Conservation (phyloP, 2,329 filamentous ascomycete species). For the Teratosphaeria zuluensis region DNA sequence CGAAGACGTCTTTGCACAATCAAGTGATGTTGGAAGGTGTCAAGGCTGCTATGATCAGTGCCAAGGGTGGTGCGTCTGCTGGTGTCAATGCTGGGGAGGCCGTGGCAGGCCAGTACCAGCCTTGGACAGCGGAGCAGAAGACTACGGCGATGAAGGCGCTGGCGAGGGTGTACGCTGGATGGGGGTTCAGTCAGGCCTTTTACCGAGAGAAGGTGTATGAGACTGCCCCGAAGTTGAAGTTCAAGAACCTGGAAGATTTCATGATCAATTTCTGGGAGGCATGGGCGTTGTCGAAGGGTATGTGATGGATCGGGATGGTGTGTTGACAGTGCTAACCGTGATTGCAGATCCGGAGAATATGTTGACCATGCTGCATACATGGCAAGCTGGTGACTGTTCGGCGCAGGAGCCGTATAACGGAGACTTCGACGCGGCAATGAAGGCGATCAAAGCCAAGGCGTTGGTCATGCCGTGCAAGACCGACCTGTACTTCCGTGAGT, state of each 20-base stretch:
- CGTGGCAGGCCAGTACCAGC: conserved; percentile 25
- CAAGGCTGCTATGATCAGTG: conserved; percentile 50
- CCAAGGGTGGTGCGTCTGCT: conserved; percentile 44
- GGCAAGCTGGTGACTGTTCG: conserved; percentile 65
- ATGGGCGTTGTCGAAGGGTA: conserved; percentile 59
- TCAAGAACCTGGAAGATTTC: conserved; percentile 61
- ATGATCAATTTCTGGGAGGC: conserved; percentile 66
- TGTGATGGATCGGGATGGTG: not conserved
- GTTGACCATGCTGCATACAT: conserved; percentile 65
- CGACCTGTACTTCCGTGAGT: conserved; percentile 67
- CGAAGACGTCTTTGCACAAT: conserved; percentile 57
- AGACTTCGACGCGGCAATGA: conserved; percentile 44
- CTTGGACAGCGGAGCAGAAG: conserved; percentile 40
- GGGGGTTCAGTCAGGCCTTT: conserved; percentile 71
- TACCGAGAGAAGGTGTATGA: conserved; percentile 64
- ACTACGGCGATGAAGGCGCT: conserved; percentile 58
- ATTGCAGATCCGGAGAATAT: conserved; percentile 60
- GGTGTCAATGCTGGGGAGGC: conserved; percentile 41
- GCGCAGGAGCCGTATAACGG: conserved; percentile 57
- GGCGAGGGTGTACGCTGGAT: conserved; percentile 60
- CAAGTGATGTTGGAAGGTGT: conserved; percentile 59
- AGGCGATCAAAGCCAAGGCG: conserved; percentile 60
- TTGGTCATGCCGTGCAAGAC: conserved; percentile 63
- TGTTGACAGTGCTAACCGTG: not conserved
- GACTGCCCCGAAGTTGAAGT: conserved; percentile 46